Percentiles rank a stretch among this genome's conserved stretches.
phyloP scores from a whole-genome alignment of 192 early-diverging fungal genomes.

The Coemansia sp. region DNA sequence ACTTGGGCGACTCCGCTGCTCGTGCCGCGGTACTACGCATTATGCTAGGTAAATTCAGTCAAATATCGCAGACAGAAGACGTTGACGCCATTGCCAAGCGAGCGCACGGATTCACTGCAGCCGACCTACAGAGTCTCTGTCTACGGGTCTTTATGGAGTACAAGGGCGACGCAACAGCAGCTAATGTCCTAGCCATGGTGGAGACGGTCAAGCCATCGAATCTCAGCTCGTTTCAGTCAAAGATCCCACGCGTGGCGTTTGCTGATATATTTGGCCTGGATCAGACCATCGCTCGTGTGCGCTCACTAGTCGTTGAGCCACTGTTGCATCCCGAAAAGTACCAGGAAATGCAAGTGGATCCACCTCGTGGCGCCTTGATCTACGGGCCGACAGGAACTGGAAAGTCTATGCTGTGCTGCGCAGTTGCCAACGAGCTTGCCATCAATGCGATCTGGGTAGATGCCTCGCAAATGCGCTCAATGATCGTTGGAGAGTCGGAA shows the following conservation, averaged over 20 bases:
- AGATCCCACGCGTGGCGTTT: slow-evolving; percentile 69
- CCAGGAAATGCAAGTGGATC: slow-evolving; percentile 64
- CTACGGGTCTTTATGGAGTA: slow-evolving; percentile 54
- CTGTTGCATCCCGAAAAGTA: slow-evolving; percentile 44
- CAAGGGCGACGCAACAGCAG: slow-evolving; percentile 15
- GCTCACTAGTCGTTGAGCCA: slow-evolving; percentile 57
- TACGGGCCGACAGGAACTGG: slow-evolving; percentile 90
- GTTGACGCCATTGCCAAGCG: slow-evolving; percentile 28
- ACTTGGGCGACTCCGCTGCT: slow-evolving; percentile 28
- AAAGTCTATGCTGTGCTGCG: slow-evolving; percentile 88
- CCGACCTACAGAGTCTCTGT: slow-evolving; percentile 78
- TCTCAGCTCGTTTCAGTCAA: slow-evolving; percentile 34
- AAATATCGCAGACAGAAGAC: slow-evolving; percentile 15
- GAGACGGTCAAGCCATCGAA: slow-evolving; percentile 23
- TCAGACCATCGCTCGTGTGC: slow-evolving; percentile 63
- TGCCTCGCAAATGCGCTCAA: slow-evolving; percentile 84
- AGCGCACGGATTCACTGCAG: slow-evolving; percentile 73
- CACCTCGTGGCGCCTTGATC: slow-evolving; percentile 80
- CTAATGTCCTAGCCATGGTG: slow-evolving; percentile 27
- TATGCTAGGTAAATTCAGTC: slow-evolving; percentile 42
- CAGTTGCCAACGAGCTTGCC: slow-evolving; percentile 74
- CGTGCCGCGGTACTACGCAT: slow-evolving; percentile 38
- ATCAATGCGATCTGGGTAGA: slow-evolving; percentile 87
- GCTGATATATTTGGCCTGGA: slow-evolving; percentile 79
- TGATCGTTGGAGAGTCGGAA: slow-evolving; percentile 93